phyloP scores from a whole-genome alignment of 176 grass and related monocot species.

The Echinochloa phyllopogon region DNA sequence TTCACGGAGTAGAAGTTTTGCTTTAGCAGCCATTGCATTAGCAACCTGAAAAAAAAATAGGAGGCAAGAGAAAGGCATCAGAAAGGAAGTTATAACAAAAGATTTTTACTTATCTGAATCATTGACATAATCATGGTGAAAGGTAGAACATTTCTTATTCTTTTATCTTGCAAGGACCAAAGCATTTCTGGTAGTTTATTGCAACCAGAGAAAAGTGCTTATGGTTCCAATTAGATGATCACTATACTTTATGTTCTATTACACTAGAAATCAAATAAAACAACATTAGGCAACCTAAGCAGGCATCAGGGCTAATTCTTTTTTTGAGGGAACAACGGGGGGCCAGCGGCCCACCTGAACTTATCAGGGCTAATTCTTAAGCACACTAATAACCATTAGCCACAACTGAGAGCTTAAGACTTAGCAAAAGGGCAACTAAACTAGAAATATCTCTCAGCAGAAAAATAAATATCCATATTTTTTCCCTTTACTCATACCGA shows the following conservation, averaged over 20 bases:
- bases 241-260: background rate
- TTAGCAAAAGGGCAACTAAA: background rate
- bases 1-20: slow-evolving; percentile 82
- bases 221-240: background rate
- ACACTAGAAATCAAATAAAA: background rate
- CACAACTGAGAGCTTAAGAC: background rate
- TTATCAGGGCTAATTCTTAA: background rate
- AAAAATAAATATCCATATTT: background rate
- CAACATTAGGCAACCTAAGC: background rate
- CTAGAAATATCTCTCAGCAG: background rate
- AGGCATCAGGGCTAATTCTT: background rate
- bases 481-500: background rate
- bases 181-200: background rate
- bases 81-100: background rate
- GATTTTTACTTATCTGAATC: slow-evolving; percentile 5
- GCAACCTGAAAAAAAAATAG: slow-evolving; percentile 63
- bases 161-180: background rate
- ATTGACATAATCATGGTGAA: background rate
- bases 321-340: too few relatives aligned
- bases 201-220: background rate
- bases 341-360: too few relatives aligned
- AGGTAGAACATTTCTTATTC: slow-evolving; percentile 6
- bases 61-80: background rate
- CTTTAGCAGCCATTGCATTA: slow-evolving; percentile 85
- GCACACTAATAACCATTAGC: slow-evolving; percentile 17